phyloP scores from a whole-genome alignment of 2,329 filamentous ascomycete genomes.

The Aspergillus vadensis region DNA sequence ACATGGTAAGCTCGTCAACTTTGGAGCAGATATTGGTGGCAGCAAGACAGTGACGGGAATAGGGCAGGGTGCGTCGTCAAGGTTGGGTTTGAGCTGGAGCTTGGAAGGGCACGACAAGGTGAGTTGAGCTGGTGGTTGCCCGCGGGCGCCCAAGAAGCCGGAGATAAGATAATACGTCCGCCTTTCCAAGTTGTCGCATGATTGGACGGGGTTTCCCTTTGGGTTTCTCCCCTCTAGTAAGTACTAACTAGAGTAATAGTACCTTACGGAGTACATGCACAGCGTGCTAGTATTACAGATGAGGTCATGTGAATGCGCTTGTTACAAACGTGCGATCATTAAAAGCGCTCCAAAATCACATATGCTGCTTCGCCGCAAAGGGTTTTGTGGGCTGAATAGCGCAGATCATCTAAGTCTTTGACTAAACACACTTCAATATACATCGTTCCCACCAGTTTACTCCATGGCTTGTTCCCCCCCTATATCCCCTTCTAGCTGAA shows the following conservation, averaged over 20 bases:
- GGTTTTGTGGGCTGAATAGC: not conserved
- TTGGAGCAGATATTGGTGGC: not conserved
- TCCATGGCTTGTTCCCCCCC: conserved; percentile 1
- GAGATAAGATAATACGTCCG: conserved; percentile 37
- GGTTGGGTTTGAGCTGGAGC: conserved; percentile 7
- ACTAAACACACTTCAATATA: conserved; percentile 13
- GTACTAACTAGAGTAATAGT: too few relatives aligned
- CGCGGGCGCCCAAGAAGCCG: conserved; percentile 11
- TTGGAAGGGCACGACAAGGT: conserved; percentile 2
- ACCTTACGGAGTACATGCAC: too few relatives aligned
- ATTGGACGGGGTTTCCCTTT: not conserved
- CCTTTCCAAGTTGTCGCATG: not conserved
- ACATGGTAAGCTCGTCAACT: conserved; percentile 21
- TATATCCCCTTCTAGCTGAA: not conserved
- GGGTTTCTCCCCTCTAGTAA: too few relatives aligned
- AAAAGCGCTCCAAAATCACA: not conserved
- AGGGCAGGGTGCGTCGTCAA: conserved; percentile 8
- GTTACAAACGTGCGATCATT: not conserved
- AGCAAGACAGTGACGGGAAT: conserved; percentile 4
- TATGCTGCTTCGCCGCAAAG: not conserved
- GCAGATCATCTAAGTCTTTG: not conserved
- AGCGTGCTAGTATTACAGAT: too few relatives aligned
- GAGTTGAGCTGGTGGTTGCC: not conserved
- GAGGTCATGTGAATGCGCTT: not conserved
- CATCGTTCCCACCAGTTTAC: conserved; percentile 9